Conservation (phyloP, 305 asterid genomes). For the Fraxinus platypoda region DNA sequence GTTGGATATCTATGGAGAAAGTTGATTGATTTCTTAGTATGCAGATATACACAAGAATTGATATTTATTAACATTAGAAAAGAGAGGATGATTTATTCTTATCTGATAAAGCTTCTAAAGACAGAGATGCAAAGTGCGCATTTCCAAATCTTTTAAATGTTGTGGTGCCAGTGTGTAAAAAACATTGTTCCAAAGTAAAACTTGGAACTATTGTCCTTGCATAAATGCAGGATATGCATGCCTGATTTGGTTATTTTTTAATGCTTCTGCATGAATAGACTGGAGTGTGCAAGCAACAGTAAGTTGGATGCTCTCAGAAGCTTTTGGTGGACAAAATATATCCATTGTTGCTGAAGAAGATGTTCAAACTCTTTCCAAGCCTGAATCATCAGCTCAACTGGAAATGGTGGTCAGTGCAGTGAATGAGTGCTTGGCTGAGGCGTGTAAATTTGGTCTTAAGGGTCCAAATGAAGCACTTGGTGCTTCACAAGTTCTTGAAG, state of each 20-base stretch:
- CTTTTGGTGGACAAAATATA: conserved; percentile 46
- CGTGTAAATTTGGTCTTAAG: conserved; percentile 63
- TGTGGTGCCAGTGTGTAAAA: not conserved
- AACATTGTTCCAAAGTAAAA: not conserved
- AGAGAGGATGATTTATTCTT: not conserved
- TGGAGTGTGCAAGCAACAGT: conserved; percentile 90
- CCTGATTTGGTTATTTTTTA: not conserved
- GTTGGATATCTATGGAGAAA: not conserved
- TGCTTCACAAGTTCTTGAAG: conserved; percentile 59
- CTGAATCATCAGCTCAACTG: conserved; percentile 56
- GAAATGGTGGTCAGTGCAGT: conserved; percentile 53
- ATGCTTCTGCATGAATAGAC: conserved; percentile 39
- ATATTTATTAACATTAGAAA: not conserved
- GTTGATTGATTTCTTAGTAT: not conserved
- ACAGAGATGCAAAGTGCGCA: not conserved
- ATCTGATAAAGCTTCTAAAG: not conserved
- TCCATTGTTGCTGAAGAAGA: conserved; percentile 89
- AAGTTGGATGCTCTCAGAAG: conserved; percentile 64
- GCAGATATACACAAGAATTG: not conserved
- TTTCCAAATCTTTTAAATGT: not conserved
- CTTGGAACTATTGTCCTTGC: not conserved
- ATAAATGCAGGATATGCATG: not conserved
- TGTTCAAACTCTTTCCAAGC: conserved; percentile 58
- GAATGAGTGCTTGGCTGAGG: conserved; percentile 65
- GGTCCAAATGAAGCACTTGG: conserved; percentile 49